A percentile compares a stretch with the other conserved stretches of the same genome.
Conservation (phyloP, 441 rosid species). For the Rhodomyrtus psidioides region DNA sequence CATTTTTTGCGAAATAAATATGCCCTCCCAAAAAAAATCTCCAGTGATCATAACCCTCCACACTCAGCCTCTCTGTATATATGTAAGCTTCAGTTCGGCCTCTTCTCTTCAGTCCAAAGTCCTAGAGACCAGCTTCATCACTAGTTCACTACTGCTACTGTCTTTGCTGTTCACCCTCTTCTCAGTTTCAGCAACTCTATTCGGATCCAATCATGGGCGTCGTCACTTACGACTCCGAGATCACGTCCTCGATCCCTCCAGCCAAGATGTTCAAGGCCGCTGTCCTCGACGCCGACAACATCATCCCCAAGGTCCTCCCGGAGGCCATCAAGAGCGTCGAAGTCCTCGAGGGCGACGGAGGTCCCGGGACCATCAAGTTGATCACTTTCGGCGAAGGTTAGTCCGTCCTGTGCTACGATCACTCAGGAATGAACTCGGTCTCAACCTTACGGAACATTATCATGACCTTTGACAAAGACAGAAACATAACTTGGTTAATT, state of each 20-base stretch:
- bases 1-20: no score
- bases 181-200: neutral
- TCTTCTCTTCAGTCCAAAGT: neutral
- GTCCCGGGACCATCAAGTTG: constrained; percentile 10
- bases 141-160: no score
- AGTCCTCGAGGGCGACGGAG: constrained; percentile 9
- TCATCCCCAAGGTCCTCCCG: constrained; percentile 12
- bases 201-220: constrained; percentile 1
- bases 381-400: constrained; percentile 9
- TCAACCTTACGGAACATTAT: neutral
- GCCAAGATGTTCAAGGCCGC: constrained; percentile 15
- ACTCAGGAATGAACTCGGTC: neutral
- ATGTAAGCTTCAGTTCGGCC: neutral
- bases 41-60: neutral
- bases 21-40: neutral
- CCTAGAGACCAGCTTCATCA: neutral
- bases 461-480: neutral
- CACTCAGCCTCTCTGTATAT: neutral
- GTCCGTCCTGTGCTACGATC: neutral
- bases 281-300: constrained; percentile 4
- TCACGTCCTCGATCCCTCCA: neutral
- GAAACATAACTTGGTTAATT: neutral
- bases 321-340: constrained; percentile 7
- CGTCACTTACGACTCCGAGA: neutral
- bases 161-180: neutral